Conservation (phyloP, 78 protist genomes). For the Emiliania huxleyi region DNA sequence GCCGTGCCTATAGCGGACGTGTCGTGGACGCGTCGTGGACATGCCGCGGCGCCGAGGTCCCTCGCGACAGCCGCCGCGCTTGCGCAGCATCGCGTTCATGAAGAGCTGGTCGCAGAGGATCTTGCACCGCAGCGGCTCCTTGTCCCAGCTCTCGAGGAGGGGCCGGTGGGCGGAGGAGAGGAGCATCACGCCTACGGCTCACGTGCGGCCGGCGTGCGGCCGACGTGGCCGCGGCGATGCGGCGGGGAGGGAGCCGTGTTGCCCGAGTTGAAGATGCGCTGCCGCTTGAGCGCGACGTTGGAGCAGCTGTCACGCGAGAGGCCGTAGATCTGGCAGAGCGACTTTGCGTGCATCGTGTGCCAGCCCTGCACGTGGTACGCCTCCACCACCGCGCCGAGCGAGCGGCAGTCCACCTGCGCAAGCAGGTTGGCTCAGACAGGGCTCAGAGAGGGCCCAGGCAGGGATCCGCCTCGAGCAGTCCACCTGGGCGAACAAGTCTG, state of each 20-base stretch:
- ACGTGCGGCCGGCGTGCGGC: no score
- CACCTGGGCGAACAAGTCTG: background rate
- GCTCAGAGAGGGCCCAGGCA: no score
- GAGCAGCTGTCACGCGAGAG: no score
- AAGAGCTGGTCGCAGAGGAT: slow-evolving; percentile 16
- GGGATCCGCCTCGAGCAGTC: no score
- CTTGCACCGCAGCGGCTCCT: background rate
- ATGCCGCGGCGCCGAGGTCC: background rate
- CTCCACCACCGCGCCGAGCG: background rate
- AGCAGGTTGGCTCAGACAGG: no score
- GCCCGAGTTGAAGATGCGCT: background rate
- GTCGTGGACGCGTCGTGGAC: no score
- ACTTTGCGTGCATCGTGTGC: background rate
- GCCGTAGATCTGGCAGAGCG: background rate
- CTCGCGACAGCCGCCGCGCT: background rate
- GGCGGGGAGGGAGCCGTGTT: no score
- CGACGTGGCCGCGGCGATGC: no score
- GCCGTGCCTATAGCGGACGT: no score
- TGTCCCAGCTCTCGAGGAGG: background rate
- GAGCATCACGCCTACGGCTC: slow-evolving; percentile 1
- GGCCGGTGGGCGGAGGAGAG: background rate
- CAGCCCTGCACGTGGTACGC: background rate
- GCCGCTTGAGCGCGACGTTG: background rate
- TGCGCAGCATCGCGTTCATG: background rate
- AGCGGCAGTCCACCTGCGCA: background rate